Base-by-base conservation (phyloP, 2,329 filamentous ascomycete species). In the Claviceps lovelessii region DNA sequence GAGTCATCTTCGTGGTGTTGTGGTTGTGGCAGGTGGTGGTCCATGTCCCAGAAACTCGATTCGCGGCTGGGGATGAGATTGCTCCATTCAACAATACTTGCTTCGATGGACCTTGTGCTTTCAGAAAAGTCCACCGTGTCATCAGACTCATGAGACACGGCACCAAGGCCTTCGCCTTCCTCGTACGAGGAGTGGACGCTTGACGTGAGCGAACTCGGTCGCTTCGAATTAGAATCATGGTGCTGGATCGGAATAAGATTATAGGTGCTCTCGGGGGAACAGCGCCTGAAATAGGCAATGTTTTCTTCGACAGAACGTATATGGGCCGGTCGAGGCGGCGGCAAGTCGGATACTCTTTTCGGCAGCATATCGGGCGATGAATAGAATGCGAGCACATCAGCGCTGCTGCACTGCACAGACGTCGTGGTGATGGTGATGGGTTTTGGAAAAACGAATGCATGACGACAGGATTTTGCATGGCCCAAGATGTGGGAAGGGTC, bases 161-260 rank as follows among this genome's bases (percentile, higher is more conserved):
- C 29, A 33, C 10, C 50, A 17, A 19, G 2, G 28, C 39, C 33
- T 44, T 35, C 50, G 17, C 39, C 33, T 44, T 35, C 50, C 17
- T 52, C 41, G 28, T 52, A n/a, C 2, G 50, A 51, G 33, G 50
- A 52, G 29, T 52, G n/a, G 5, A 52, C 50, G 41, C 50, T 52
- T 7, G 50, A 52, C 15, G 50, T 33, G 17, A 35, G 52, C 52
- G 52, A 54, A 23, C 39, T 45, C n/a, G 39, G 50, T 52, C 50
- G 39, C 10, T 23, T 15, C 7, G 28, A 17, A 3, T 11, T 8
- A 15, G 4, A 4, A 29, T 6, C 49, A 4, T 33, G 19, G 19
- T 15, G 28, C 13, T 28, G 49, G 7, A 50, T 13, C 19, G 15
- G 33, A 5, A 28, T 9, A 13, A 19, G 19, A 33, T 39, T 39